Conservation (phyloP, 2,329 filamentous ascomycete species). For the Fusarium sp. region DNA sequence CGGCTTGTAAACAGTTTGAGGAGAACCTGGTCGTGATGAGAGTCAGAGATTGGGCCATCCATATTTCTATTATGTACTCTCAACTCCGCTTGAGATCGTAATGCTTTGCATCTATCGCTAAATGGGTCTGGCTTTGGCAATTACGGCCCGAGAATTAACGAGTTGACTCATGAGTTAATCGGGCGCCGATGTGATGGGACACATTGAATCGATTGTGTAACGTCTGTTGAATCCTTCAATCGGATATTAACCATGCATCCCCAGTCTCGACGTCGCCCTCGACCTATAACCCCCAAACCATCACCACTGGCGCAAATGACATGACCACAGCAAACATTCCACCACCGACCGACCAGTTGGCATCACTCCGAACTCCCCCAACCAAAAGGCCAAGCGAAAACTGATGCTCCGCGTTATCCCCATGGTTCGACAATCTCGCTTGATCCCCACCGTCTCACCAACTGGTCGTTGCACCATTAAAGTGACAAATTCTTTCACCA, state of each 20-base stretch:
- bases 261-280: background rate
- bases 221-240: background rate
- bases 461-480: background rate
- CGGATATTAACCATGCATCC: conserved; percentile 9
- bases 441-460: conserved; percentile 19
- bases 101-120: background rate
- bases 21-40: conserved; percentile 34
- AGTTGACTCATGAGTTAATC: conserved; percentile 16
- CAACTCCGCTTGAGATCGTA: conserved; percentile 25
- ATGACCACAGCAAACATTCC: conserved; percentile 5
- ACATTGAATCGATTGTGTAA: background rate
- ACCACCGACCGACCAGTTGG: background rate
- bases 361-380: background rate
- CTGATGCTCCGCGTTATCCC: conserved; percentile 30
- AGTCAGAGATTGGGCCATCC: conserved; percentile 6
- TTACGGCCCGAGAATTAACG: conserved; percentile 15
- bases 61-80: conserved; percentile 36
- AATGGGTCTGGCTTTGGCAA: conserved; percentile 2
- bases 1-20: conserved; percentile 23
- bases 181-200: background rate
- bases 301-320: conserved; percentile 1
- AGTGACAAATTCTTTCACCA: conserved; percentile 36
- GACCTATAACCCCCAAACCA: background rate
- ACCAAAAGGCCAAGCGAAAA: background rate
- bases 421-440: conserved; percentile 45